Conservation (phyloP, 306 rosid genomes). For the Carpinus fangiana region DNA sequence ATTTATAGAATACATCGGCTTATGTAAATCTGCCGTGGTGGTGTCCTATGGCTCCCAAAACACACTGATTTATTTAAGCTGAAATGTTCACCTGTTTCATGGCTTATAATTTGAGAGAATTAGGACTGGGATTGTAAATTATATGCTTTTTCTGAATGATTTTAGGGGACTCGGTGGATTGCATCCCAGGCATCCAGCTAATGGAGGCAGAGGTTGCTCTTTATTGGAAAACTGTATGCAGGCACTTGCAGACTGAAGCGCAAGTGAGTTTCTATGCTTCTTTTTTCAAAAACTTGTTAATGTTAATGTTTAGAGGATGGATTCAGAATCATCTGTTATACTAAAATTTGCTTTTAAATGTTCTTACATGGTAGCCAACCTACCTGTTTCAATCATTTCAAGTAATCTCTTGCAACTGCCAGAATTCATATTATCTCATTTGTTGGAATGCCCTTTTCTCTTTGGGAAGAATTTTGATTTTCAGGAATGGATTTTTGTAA, state of each 20-base stretch:
- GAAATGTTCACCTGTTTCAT: background rate
- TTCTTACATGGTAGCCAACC: too few species aligned
- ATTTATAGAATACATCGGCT: background rate
- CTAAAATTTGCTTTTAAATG: background rate
- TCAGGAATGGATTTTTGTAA: background rate
- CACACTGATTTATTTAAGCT: background rate
- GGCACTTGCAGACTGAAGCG: conserved; percentile 78
- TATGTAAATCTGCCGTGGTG: background rate
- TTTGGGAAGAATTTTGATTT: background rate
- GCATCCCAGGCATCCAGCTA: conserved; percentile 53
- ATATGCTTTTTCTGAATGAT: conserved; percentile 27
- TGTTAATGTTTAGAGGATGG: background rate
- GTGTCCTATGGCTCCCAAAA: background rate
- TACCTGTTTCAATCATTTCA: background rate
- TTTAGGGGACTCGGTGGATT: conserved; percentile 35
- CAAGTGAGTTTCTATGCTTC: conserved; percentile 53
- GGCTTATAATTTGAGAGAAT: background rate
- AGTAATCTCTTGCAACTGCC: background rate
- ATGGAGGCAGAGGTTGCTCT: conserved; percentile 92
- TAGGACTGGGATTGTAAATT: background rate
- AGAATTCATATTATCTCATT: background rate
- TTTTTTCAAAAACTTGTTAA: background rate
- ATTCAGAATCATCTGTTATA: background rate
- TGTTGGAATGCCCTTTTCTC: background rate
- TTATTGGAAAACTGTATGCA: conserved; percentile 79